Conservation (phyloP, 768 basidiomycete species). For the Rhodotorula diobovata region DNA sequence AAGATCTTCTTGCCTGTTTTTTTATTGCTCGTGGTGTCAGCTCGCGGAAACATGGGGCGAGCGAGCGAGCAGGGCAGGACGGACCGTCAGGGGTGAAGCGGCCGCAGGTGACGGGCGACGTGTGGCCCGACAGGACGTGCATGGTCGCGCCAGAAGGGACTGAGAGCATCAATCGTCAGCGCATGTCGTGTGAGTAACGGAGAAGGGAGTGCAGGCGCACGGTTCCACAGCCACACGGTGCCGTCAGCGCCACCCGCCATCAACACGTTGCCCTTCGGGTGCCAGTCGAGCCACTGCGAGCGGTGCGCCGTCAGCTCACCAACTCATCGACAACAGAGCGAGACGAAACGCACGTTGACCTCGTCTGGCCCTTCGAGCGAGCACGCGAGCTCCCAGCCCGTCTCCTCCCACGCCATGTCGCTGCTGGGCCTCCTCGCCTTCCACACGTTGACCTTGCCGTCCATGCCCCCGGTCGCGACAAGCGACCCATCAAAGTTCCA, state of each 20-base stretch:
- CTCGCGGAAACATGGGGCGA: neutral
- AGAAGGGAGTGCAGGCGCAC: conserved; percentile 50
- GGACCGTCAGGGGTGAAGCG: conserved; percentile 85
- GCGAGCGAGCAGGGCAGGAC: conserved; percentile 6
- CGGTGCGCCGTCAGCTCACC: neutral
- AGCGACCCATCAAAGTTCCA: conserved; percentile 89
- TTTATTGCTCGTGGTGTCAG: neutral
- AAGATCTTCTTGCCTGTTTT: conserved; percentile 74
- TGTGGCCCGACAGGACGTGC: conserved; percentile 92
- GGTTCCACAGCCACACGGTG: conserved; percentile 94
- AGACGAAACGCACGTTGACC: conserved; percentile 62
- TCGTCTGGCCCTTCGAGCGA: conserved; percentile 92
- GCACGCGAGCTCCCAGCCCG: conserved; percentile 89
- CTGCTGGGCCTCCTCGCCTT: conserved; percentile 53
- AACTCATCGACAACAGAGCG: neutral
- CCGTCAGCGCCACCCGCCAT: conserved; percentile 88
- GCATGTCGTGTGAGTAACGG: no score
- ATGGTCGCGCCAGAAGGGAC: conserved; percentile 92
- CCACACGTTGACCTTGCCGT: conserved; percentile 91
- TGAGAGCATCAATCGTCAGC: conserved; percentile 44
- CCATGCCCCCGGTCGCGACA: conserved; percentile 96
- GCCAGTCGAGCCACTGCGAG: conserved; percentile 84
- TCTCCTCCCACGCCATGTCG: conserved; percentile 58
- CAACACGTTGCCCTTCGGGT: conserved; percentile 83
- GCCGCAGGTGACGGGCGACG: conserved; percentile 74